A percentile compares a stretch with the other conserved stretches of the same genome.
phyloP scores from a whole-genome alignment of 257 asterid genomes.

The Parsonsia alboflavescens region DNA sequence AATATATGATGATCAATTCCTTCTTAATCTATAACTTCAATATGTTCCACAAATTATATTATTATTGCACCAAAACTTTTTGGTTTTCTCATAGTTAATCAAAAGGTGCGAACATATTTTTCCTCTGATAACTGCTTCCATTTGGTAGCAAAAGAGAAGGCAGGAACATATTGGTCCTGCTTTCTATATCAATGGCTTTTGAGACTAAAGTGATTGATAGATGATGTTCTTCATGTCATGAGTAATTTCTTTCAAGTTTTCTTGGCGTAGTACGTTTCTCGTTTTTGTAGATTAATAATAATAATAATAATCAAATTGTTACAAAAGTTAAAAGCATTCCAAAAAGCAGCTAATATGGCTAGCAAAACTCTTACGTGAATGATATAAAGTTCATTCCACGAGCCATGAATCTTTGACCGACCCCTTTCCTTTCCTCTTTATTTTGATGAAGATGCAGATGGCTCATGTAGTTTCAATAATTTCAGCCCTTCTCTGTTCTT shows the following conservation, averaged over 20 bases:
- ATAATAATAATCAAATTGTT: too few species aligned
- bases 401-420: constrained; percentile 21
- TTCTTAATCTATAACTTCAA: neutral
- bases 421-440: neutral
- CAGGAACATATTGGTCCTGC: neutral
- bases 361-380: neutral
- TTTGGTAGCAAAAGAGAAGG: neutral
- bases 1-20: neutral
- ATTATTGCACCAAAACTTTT: neutral
- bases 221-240: neutral
- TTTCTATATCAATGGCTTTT: constrained; percentile 10
- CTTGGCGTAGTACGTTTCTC: neutral
- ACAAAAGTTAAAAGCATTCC: neutral
- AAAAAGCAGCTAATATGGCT: neutral
- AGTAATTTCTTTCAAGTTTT: constrained; percentile 11
- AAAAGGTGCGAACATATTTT: neutral
- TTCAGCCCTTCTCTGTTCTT: neutral
- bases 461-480: constrained; percentile 4
- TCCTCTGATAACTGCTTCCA: neutral
- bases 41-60: neutral
- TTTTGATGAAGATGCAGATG: neutral
- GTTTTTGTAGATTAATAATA: constrained; percentile 3
- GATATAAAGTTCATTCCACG: neutral
- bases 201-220: neutral
- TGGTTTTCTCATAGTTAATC: neutral